These are phyloP conservation scores for Tilletiopsis washingtonensis DNA, from an alignment of 1,284 basidiomycete species.

Conservation along the genomic window DNA sequence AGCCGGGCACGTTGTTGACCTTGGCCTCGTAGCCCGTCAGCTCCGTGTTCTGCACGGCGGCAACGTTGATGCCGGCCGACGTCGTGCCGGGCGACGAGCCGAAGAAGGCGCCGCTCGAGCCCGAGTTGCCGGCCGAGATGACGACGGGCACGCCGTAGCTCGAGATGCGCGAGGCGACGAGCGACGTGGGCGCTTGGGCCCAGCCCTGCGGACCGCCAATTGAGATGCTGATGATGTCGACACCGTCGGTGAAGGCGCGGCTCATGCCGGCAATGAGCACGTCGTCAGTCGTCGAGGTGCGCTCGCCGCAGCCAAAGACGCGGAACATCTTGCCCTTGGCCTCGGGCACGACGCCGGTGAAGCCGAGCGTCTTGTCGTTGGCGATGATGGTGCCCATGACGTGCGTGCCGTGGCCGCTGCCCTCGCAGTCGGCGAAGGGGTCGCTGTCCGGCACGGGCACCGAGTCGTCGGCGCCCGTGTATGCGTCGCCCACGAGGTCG, in stretches of 20 bases:
- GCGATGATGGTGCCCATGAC: slow-evolving; percentile 62
- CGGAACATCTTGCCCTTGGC: slow-evolving; percentile 46
- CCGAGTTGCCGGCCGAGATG: slow-evolving; percentile 49
- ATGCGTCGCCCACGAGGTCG: slow-evolving; percentile 44
- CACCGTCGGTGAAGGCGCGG: slow-evolving; percentile 34
- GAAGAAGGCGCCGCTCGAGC: slow-evolving; percentile 48
- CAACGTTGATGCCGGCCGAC: slow-evolving; percentile 38
- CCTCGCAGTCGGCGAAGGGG: slow-evolving; percentile 48
- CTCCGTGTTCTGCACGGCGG: slow-evolving; percentile 42
- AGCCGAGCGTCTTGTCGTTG: slow-evolving; percentile 47
- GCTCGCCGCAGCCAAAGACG: slow-evolving; percentile 49
- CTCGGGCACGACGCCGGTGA: slow-evolving; percentile 29
- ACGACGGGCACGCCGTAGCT: slow-evolving; percentile 22
- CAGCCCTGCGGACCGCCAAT: slow-evolving; percentile 52
- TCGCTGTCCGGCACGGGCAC: slow-evolving; percentile 47
- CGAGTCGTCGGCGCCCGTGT: slow-evolving; percentile 41
- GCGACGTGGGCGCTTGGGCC: slow-evolving; percentile 15
- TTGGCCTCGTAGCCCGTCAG: slow-evolving; percentile 23
- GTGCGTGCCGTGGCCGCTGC: slow-evolving; percentile 52
- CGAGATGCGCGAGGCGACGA: slow-evolving; percentile 18
- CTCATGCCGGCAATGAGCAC: slow-evolving; percentile 48
- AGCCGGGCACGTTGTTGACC: slow-evolving; percentile 14
- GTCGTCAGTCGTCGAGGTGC: slow-evolving; percentile 42
- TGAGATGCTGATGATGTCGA: slow-evolving; percentile 60
- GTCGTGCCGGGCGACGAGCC: slow-evolving; percentile 48